Base-by-base conservation (phyloP, 2,329 filamentous ascomycete species). In the Botrytis deweyae region DNA sequence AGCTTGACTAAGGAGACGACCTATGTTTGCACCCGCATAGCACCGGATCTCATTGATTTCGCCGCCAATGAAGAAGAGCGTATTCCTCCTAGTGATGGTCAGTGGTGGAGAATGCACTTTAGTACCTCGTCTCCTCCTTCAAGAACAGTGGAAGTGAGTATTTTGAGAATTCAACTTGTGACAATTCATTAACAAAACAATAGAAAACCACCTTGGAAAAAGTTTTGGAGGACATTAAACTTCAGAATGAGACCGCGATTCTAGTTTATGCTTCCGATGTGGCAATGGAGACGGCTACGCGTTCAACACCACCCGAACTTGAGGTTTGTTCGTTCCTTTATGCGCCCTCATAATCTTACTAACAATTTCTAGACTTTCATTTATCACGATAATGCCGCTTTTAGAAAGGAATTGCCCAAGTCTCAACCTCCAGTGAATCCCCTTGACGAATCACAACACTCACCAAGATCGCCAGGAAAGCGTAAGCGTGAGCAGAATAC, bases 71-170 rank as follows among this genome's bases (percentile, higher is more conserved):
- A 82, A 42, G 74, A 76, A 6, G 70, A 81, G 4, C 76, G 77
- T 36, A 74, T 79, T 6, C 76, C 63, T 33, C 36, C 64, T 12
- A 76, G 73, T 20, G 63, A 75, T 25, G 87, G 88, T 70, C 87
- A 88, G 77, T 89, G 88, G 88, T 89, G 88, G 88, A 85, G 84
- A 76, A 81, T 89, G 64, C 82, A 84, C 52, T 87, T 85, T 75
- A 79, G 80, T 36, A 78, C 82, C 20, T 78, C 81, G 25, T 83
- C 83, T 18, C 77, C 81, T 9, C 81, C 83, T 66, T 84, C 86
- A n/a, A 81, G 86, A 42, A 84, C 82, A 76, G 81, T 85, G 25
- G 85, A 88, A 84, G 87, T 88, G 83, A 69, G 82, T 61, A 20
- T 40, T n/a, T 25, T 16, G 36, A 42, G 22, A 59, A 7, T n/a